Evolutionary conservation across 2,329 filamentous ascomycete genomes (phyloP), one percentile per base, ranked within the genome.

Genomic region (Cladosporium sp.): DNA sequence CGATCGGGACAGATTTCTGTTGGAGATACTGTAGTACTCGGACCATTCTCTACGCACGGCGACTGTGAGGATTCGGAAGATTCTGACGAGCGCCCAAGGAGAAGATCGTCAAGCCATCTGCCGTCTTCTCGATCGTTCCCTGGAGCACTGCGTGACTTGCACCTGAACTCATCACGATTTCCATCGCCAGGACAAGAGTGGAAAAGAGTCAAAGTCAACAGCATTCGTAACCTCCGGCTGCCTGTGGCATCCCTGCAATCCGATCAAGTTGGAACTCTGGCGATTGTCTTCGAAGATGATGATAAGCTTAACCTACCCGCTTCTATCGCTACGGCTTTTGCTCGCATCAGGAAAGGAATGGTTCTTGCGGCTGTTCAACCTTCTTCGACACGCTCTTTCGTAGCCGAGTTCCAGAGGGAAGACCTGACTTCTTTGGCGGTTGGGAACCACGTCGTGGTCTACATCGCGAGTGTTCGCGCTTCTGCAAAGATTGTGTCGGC

Each of bases 181-280:
- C 63, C 65, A 34, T 58, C 67, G 3, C 65, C 69, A 1, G 64
- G 61, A 64, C 84, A 80, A 15, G 87, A 90, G 73, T 97, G 93
- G 93, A 86, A 90, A 62, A 81, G 81, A 22, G 91, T 93, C 5
- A 86, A 83, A 43, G 85, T 97, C 55, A 87, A 90, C 45, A 97
- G 92, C 66, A 87, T 97, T 43, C 88, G 93, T 20, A 96, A 96
- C 66, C 79, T 99, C 8, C 85, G 93, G 5, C 79, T 97, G 3
- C 90, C 93, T 0, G 92, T 97, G 0, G 84, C 85, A 49, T 84
- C 82, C 0, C 80, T 97, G 7, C 82, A 87, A 52, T 82, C 87
- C 15, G 91, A 90, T 9, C 93, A 99, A 74, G 92, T 93, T 5
- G 94, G 93, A 0, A 97, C 92, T 0, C 83, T 99, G 56, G 93